Conservation (phyloP, 2,329 filamentous ascomycete genomes). For the Colletotrichum tamarilloi region DNA sequence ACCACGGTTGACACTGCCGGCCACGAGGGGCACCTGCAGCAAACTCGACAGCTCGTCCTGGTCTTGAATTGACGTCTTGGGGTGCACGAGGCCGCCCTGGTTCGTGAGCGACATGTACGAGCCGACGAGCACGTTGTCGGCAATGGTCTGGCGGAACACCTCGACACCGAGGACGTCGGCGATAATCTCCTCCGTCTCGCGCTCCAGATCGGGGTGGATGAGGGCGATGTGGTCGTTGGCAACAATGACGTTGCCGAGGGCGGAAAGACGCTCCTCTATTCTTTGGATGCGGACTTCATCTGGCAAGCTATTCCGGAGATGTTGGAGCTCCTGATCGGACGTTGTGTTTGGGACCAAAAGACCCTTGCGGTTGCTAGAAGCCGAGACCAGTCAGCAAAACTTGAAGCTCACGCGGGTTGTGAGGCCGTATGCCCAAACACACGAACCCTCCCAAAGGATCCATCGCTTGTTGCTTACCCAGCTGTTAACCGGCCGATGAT, state of each 20-base stretch:
- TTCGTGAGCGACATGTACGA: conserved; percentile 97
- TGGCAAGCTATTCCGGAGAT: conserved; percentile 93
- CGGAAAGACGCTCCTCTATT: conserved; percentile 96
- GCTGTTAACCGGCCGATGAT: conserved; percentile 96
- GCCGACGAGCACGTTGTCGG: conserved; percentile 95
- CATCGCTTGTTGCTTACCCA: conserved; percentile 65
- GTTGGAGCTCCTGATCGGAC: conserved; percentile 97
- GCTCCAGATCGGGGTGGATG: conserved; percentile 94
- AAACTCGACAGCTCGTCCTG: conserved; percentile 96
- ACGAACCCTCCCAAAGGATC: not conserved
- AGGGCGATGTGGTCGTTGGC: conserved; percentile 97
- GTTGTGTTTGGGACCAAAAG: conserved; percentile 96
- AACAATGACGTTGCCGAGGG: conserved; percentile 96
- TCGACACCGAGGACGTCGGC: conserved; percentile 92
- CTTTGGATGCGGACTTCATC: conserved; percentile 94
- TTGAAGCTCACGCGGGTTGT: not conserved
- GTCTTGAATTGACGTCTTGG: conserved; percentile 96
- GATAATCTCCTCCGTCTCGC: conserved; percentile 98
- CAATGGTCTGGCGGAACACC: conserved; percentile 93
- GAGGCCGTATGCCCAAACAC: not conserved
- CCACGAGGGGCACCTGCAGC: conserved; percentile 94
- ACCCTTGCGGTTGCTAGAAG: conserved; percentile 86
- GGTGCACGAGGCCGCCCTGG: conserved; percentile 95
- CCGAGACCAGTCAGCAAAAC: conserved; percentile 26
- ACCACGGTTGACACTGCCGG: conserved; percentile 92